Evolutionary conservation across 148 eudicot species (phyloP).

Genomic region (Agrostemma githago): DNA sequence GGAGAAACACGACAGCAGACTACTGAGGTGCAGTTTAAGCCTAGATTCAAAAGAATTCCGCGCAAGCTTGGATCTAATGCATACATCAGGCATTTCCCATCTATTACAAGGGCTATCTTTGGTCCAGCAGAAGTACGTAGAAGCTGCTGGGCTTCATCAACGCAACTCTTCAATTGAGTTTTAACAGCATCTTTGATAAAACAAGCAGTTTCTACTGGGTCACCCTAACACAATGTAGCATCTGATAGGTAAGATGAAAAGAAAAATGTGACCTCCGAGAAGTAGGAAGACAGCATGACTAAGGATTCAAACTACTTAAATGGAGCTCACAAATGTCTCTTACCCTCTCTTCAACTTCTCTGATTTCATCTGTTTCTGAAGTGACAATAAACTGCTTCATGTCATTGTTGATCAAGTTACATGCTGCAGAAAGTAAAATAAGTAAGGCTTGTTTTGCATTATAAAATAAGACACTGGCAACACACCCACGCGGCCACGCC

Average conservation of each 20-base stretch:
- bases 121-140: conserved; percentile 42
- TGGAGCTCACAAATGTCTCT: conserved; percentile 19
- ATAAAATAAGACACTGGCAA: not conserved
- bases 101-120: conserved; percentile 80
- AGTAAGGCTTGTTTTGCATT: not conserved
- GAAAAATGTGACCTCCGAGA: not conserved
- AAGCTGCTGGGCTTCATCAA: conserved; percentile 63
- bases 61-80: conserved; percentile 86
- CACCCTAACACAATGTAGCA: conserved; percentile 50
- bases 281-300: conserved; percentile 10
- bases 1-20: conserved; percentile 99
- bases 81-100: conserved; percentile 98
- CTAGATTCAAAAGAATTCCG: conserved; percentile 65
- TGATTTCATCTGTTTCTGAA: conserved; percentile 92
- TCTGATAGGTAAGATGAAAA: conserved; percentile 7
- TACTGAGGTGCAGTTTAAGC: conserved; percentile 83
- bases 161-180: conserved; percentile 57
- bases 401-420: conserved; percentile 81
- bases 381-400: conserved; percentile 94
- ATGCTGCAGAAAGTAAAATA: conserved; percentile 47
- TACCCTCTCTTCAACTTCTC: conserved; percentile 88
- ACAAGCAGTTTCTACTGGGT: conserved; percentile 84
- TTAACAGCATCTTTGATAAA: conserved; percentile 56
- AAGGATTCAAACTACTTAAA: not conserved
- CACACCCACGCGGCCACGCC: not conserved